Evolutionary conservation across 1,284 basidiomycete species (phyloP), one percentile per base, ranked within the genome.

Genomic region (Tranzscheliella williamsii): DNA sequence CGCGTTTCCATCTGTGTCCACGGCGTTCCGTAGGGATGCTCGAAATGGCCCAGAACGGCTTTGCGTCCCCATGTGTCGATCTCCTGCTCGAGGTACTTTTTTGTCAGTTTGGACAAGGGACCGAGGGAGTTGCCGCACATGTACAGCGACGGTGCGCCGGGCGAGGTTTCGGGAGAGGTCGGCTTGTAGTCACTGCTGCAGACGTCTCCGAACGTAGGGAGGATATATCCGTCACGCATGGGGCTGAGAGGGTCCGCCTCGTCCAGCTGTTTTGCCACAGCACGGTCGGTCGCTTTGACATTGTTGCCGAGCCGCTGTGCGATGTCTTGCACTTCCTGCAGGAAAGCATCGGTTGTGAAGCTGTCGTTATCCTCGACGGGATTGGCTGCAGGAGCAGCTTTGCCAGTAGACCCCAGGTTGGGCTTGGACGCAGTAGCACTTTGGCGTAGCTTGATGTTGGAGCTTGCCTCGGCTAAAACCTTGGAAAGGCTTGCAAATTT

Each of bases 121-220:
- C 94, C 94, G 4, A 98, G 84, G 33, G 92, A 96, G 81, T 99
- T 98, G 35, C 94, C 95, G 78, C 91, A 95, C 40, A 99, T 85
- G 79, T 98, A 99, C 31, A 87, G 85, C 76, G 85, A 51, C 21
- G 53, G 38, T 24, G 49, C 63, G 27, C 52, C 46, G 11, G 58
- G 47, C 1, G 50, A 38, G 0, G 53, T 62, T 23, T 62, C 64
- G 12, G 57, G 38, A 5, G 48, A 46, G 15, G 24, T 38, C 18
- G 42, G 39, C 1, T 18, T 9, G 21, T 58, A 57, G 38, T 45
- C 47, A 5, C 47, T 27, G 35, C 46, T 41, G 51, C 58, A 57
- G 20, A 68, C 61, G 42, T 64, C 64, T 23, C 42, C 50, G 44
- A 67, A 50, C 4, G 54, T 67, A 31, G 67, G 67, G 8, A 70